Evolutionary conservation across 306 rosid genomes (phyloP), one percentile per base, ranked within the genome.

Genomic region (Cercis canadensis): DNA sequence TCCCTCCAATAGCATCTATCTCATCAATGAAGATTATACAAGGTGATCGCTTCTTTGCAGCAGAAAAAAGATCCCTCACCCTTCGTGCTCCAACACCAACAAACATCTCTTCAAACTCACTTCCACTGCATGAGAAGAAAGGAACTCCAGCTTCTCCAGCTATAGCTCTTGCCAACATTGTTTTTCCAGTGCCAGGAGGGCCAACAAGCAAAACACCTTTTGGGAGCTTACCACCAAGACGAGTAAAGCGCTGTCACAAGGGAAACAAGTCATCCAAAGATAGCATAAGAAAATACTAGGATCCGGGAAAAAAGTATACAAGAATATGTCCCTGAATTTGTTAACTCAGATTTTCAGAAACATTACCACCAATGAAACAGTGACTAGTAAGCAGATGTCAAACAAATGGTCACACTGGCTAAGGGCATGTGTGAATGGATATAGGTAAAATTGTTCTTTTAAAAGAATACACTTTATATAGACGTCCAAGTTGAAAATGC

Each of bases 61-160:
- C 97, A 14, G 96, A 16, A 59, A 94, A 94, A 70, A 94, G 92
- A 78, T 87, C 89, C 62, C 99, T 91, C 80, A 91, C 89, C 81
- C 96, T 91, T 60, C 92, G 78, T n/a, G 99, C 99, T 17, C 97
- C 99, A 76, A 91, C 97, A 73, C 99, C 99, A 53, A 91, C 96
- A 86, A 67, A 91, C 90, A 86, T 87, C 86, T 94, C 97, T 70
- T 94, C 96, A 81, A 91, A 94, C 82, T 94, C 99, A 80, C 99
- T 87, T 57, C 99, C 97, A 67, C 96, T 94, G 83, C 91, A 81
- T 36, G 96, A 84, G 68, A 89, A 94, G 96, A 94, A 89, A 18
- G 99, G 99, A 45, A 94, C 97, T 70, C 90, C 96, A 36, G 96
- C 97, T 87, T 94, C 99, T 65, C 97, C 97, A 67, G 99, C 99